Evolutionary conservation across 2,329 filamentous ascomycete species (phyloP).

Genomic region (Cordyceps javanica): DNA sequence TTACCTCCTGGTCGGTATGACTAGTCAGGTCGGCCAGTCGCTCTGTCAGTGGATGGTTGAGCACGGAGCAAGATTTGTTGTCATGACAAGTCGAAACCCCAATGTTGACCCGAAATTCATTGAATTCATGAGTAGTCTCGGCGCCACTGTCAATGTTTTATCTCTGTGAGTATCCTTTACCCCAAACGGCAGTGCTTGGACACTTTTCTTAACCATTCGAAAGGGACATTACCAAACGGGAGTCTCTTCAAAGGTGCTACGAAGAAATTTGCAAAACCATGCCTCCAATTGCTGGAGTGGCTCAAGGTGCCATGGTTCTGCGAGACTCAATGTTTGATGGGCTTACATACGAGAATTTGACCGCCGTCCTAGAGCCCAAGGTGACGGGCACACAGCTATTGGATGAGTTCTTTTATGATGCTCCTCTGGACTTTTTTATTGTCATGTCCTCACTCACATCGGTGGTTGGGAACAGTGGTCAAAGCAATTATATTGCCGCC

Average conservation of each 20-base stretch:
- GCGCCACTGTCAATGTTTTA: neutral
- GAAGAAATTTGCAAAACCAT: slow-evolving; percentile 17
- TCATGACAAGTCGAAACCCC: slow-evolving; percentile 33
- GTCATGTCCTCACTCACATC: slow-evolving; percentile 26
- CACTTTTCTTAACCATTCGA: too few relatives aligned
- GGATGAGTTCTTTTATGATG: slow-evolving; percentile 24
- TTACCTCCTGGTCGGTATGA: slow-evolving; percentile 28
- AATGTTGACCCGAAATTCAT: slow-evolving; percentile 16
- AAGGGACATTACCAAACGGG: neutral
- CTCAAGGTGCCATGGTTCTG: slow-evolving; percentile 38
- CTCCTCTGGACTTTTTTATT: slow-evolving; percentile 32
- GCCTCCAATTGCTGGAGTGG: slow-evolving; percentile 34
- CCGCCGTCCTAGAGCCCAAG: slow-evolving; percentile 26
- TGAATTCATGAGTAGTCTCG: slow-evolving; percentile 15
- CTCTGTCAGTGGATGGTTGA: slow-evolving; percentile 34
- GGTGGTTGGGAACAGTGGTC: slow-evolving; percentile 27
- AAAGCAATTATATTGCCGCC: slow-evolving; percentile 40
- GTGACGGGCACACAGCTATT: slow-evolving; percentile 26
- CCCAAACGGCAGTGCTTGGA: too few relatives aligned
- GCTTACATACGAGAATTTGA: neutral
- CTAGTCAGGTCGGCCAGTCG: slow-evolving; percentile 29
- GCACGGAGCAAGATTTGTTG: slow-evolving; percentile 30
- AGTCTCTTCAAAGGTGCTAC: neutral
- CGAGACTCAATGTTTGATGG: neutral
- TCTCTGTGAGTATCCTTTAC: too few relatives aligned